Percentiles rank a stretch among this genome's conserved stretches.
Conservation (phyloP, 768 basidiomycete species). For the Tephrocybe sp. region DNA sequence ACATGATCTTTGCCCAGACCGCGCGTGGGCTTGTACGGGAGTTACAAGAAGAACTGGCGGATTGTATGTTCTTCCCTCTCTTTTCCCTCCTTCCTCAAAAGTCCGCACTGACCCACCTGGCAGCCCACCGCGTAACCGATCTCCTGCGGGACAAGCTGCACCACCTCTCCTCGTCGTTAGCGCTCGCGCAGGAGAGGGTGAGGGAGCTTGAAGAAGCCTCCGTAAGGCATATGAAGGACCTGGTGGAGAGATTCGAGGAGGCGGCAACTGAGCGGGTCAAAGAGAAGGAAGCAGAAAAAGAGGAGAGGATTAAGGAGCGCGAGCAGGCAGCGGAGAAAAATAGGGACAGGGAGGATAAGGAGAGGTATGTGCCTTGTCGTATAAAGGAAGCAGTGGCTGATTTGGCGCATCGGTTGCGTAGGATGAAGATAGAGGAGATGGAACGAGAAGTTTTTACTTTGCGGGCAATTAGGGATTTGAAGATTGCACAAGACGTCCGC, state of each 20-base stretch:
- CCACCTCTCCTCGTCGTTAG: constrained; percentile 30
- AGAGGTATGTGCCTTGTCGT: too few species aligned
- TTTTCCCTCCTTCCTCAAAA: background rate
- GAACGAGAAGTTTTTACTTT: too few species aligned
- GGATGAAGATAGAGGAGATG: too few species aligned
- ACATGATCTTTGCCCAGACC: constrained; percentile 20
- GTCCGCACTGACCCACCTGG: background rate
- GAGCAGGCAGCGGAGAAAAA: too few species aligned
- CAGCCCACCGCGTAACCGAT: constrained; percentile 39
- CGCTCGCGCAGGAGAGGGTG: constrained; percentile 31
- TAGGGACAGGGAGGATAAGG: too few species aligned
- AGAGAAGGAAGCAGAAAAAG: background rate
- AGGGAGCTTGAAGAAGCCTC: constrained; percentile 37
- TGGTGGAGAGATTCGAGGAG: too few species aligned
- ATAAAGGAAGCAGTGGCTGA: too few species aligned
- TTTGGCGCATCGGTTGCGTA: too few species aligned
- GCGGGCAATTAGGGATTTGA: too few species aligned
- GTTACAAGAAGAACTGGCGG: constrained; percentile 26
- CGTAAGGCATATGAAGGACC: too few species aligned
- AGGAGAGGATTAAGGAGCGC: background rate
- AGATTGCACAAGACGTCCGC: background rate
- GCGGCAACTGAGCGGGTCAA: constrained; percentile 4
- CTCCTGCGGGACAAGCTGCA: constrained; percentile 39
- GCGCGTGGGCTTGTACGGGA: constrained; percentile 23
- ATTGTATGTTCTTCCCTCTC: constrained; percentile 21